Evolutionary conservation across 202 grass and related monocot species (phyloP), one percentile per base, ranked within the genome.

Genomic region (Carex arenaria): DNA sequence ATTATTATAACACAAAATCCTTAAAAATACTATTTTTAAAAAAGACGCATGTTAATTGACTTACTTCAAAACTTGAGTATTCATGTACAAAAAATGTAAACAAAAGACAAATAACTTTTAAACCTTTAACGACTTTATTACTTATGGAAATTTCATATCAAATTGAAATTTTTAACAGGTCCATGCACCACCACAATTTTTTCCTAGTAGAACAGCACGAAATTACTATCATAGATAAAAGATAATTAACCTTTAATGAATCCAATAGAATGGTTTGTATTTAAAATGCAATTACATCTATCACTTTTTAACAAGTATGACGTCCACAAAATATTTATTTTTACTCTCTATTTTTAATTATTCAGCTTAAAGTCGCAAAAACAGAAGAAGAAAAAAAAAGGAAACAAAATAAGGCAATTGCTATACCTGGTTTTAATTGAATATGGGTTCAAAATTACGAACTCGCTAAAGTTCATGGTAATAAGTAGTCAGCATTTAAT

Each of bases 401-500:
- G 52, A 28, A 73, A 49, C 45, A 53, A 28, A 52, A 55, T 31
- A 30, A 15, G 12, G 32, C 72, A 75, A 14, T 32, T 75, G 47
- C 49, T 75, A 53, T 75, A 49, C 72, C 31, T 67, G 45, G 22
- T 23, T 28, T 73, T 28, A 75, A 0, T 75, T 52, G 22, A 54
- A 54, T 15, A 75, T 55, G 23, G 22, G 26, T 55, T 74, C 11
- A 55, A 75, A 53, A 30, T 55, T 42, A 75, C 31, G 49, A 55
- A 15, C 47, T 54, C 49, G 14, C 22, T 74, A 53, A 54, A 53
- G 47, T 74, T 54, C 13, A 53, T 74, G 5, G 72, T 22, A 75
- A 54, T 22, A 72, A 55, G 72, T 54, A 75, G 71, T 54, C 49
- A 55, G 26, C 71, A 55, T 75, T 75, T 55, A 75, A 73, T 30